Base-by-base conservation (phyloP, 352 stramenopile genomes). In the Plasmopara muralis region DNA sequence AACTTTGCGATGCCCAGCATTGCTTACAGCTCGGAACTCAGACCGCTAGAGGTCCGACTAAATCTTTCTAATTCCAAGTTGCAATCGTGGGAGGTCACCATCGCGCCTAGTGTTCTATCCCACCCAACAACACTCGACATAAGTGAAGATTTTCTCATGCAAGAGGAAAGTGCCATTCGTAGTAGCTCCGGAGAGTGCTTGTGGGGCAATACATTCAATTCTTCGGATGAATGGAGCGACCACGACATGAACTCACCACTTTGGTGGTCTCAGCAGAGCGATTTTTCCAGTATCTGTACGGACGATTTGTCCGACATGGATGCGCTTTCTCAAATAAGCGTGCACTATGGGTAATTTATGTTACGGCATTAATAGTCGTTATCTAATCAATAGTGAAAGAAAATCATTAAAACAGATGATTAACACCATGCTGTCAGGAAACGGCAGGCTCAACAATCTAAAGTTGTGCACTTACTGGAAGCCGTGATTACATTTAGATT, bases 231-330 rank as follows among this genome's bases (percentile, higher is more conserved):
- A 16, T 42, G 40, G 29, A 65, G 53, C n/a, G 63, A 71, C n/a
- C 42, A 55, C 33, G 59, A 60, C 35, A 52, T 68, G 39, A 54
- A 65, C 33, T 71, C 58, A 35, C 58, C 63, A 7, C 16, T 68
- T 28, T 71, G 58, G 58, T 71, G 63, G 63, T 71, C 63, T 4
- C 63, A 71, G 48, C 63, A 13, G 28, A 71, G 59, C 30, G 63
- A 71, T 16, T 68, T 71, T 41, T 77, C 64, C 12, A 83, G 72
- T 38, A 65, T 82, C n/a, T 68, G 62, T 15, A 70, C 76, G 4
- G 75, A 84, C n/a, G 75, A 86, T 31, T 50, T 83, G 10, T 72
- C 72, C 4, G 72, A 83, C 43, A 71, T 78, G 31, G 72, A 81
- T 18, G 43, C 59, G 0, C 58, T 81, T 15, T 86, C 72, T 28